These are phyloP conservation scores for Vigna trinervia DNA, from an alignment of 306 rosid species.

Conservation along the genomic window DNA sequence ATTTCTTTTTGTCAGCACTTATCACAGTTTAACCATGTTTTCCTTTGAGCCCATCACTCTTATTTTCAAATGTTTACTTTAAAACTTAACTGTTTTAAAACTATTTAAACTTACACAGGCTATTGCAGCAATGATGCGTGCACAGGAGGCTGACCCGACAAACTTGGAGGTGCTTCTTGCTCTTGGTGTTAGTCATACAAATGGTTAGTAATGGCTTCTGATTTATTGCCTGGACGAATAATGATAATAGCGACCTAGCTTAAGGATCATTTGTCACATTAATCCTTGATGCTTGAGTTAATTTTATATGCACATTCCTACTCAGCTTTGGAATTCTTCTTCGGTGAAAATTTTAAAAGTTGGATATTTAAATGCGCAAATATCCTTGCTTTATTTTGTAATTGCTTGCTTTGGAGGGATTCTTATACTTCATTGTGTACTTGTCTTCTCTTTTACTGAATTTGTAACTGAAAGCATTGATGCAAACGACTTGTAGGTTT, in stretches of 20 bases:
- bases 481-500: conserved; percentile 32
- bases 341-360: conserved; percentile 24
- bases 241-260: conserved; percentile 17
- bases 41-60: neutral
- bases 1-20: conserved; percentile 14
- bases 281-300: conserved; percentile 18
- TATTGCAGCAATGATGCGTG: conserved; percentile 98
- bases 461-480: conserved; percentile 37
- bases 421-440: conserved; percentile 34
- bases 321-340: conserved; percentile 15
- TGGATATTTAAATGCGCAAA: conserved; percentile 24
- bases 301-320: neutral
- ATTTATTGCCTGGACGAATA: conserved; percentile 14
- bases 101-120: conserved; percentile 64
- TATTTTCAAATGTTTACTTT: conserved; percentile 30
- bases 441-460: conserved; percentile 30
- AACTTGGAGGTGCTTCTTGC: conserved; percentile 99
- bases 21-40: conserved; percentile 29
- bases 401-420: conserved; percentile 13
- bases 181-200: conserved; percentile 99
- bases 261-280: conserved; percentile 28
- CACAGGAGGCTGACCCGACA: conserved; percentile 94
- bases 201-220: conserved; percentile 70
- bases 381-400: conserved; percentile 26
- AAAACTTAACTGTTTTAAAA: conserved; percentile 26